Conservation (phyloP, 2,329 filamentous ascomycete genomes). For the Fusarium foetens region DNA sequence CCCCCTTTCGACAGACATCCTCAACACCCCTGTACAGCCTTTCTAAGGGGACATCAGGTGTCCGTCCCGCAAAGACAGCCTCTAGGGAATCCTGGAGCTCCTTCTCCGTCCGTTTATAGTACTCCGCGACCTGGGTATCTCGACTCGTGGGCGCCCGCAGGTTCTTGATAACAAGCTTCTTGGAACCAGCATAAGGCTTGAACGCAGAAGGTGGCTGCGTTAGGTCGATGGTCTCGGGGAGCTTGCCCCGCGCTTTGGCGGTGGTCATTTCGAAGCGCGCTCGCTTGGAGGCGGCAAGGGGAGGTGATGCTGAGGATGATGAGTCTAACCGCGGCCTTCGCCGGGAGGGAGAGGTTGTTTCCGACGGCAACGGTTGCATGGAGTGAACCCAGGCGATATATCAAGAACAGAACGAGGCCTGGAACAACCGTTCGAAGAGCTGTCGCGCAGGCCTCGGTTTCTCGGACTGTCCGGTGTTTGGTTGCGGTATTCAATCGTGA, state of each 20-base stretch:
- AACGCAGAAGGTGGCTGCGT: conserved; percentile 59
- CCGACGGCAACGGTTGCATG: conserved; percentile 50
- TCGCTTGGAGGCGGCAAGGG: conserved; percentile 46
- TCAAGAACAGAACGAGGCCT: conserved; percentile 32
- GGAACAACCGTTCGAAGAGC: conserved; percentile 43
- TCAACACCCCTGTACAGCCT: conserved; percentile 91
- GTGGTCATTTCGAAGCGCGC: conserved; percentile 50
- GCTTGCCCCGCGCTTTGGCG: conserved; percentile 53
- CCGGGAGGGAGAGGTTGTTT: conserved; percentile 49
- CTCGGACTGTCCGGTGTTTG: conserved; percentile 21
- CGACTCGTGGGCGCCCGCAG: conserved; percentile 71
- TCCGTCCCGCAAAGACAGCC: conserved; percentile 74
- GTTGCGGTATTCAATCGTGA: conserved; percentile 5
- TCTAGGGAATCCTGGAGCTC: conserved; percentile 79
- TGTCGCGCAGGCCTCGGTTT: conserved; percentile 44
- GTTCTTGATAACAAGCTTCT: conserved; percentile 94
- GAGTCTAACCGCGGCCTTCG: conserved; percentile 53
- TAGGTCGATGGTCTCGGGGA: conserved; percentile 52
- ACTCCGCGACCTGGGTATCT: conserved; percentile 73
- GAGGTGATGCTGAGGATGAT: conserved; percentile 47
- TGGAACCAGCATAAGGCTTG: conserved; percentile 79
- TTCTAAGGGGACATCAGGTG: conserved; percentile 80
- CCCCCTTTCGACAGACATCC: conserved; percentile 85
- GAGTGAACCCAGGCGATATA: conserved; percentile 24
- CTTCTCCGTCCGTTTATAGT: conserved; percentile 79